A percentile compares a stretch with the other conserved stretches of the same genome.
phyloP scores from a whole-genome alignment of 164 flowering plant species.

The Warburgia ugandensis region DNA sequence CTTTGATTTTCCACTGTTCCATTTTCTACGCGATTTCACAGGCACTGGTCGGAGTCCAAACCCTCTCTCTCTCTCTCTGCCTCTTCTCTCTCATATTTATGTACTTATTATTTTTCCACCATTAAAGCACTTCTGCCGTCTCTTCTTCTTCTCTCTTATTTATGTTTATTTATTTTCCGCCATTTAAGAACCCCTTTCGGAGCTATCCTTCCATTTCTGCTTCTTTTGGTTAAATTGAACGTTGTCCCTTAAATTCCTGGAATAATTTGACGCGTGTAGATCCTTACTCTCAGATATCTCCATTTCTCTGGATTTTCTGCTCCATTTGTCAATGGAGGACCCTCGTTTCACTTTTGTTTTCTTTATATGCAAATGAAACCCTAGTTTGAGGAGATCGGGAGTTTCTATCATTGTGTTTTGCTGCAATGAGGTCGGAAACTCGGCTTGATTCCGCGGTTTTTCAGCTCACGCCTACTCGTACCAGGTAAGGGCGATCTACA shows the following conservation, averaged over 20 bases:
- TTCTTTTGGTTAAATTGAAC: slow-evolving; percentile 5
- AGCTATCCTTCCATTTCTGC: slow-evolving; percentile 3
- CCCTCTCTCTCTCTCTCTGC: not conserved
- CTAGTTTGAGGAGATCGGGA: slow-evolving; percentile 1
- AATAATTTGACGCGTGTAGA: not conserved
- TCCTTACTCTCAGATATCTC: not conserved
- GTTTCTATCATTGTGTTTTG: not conserved
- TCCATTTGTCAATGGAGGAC: too few relatives aligned
- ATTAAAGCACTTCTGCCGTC: slow-evolving; percentile 6
- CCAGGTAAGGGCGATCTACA: slow-evolving; percentile 44
- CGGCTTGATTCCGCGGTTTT: slow-evolving; percentile 73
- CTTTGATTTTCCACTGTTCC: not conserved
- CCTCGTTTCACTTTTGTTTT: not conserved
- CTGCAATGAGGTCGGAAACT: slow-evolving; percentile 66
- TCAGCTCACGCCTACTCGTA: slow-evolving; percentile 98
- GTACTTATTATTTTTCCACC: slow-evolving; percentile 7
- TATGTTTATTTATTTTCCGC: slow-evolving; percentile 2
- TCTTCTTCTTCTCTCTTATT: not conserved
- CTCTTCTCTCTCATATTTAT: not conserved
- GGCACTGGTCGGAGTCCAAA: slow-evolving; percentile 22
- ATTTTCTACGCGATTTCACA: slow-evolving; percentile 2
- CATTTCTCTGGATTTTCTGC: not conserved
- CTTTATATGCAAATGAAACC: not conserved
- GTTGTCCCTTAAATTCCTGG: not conserved
- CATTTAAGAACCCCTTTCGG: slow-evolving; percentile 4